Base-by-base conservation (phyloP, 257 asterid species). In the Ophiorrhiza pumila region DNA sequence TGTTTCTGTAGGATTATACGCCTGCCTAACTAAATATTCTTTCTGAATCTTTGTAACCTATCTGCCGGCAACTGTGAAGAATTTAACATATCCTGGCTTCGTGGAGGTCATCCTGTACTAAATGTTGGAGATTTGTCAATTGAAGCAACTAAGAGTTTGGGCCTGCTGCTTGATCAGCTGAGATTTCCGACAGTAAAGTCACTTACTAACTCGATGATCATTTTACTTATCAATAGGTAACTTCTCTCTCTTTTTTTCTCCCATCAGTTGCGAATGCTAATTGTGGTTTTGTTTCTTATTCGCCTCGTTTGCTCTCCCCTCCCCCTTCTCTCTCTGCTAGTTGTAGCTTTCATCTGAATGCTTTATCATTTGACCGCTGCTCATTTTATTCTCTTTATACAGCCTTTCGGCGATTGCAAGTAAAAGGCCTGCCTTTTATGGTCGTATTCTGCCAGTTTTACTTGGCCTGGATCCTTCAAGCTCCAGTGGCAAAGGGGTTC, bases 371-470 rank as follows among this genome's bases (percentile, higher is more conserved):
- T 63, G 35, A 43, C 64, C 34, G 41, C 56, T 57, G 68, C 73
- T 79, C 74, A 49, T 70, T 50, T 76, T 29, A 23, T 73, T 62
- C 65, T 41, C 75, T 42, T 81, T 34, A 71, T 72, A 60, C 46
- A 94, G 99, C 87, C 96, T 95, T 77, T 92, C 98, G 71, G 84
- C 90, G 72, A 86, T 95, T 77, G 99, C 99, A 46, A 90, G 83
- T 71, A 95, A 87, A 81, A 95, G 99, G 78, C 99, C 99, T 57
- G 90, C 96, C 64, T 95, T 95, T 80, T 95, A 91, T 81, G 99
- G 99, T 37, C 98, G 99, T 52, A 89, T 95, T 78, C 83, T 95
- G 71, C 98, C 99, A 41, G 99, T 90, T 78, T 85, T 95, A 82
- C 93, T 95, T 81, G 88, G 91, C 65, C 81, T 92, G 82, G 88